Evolutionary conservation across 768 basidiomycete species (phyloP).

Genomic region (Psilocybe cyanescens): DNA sequence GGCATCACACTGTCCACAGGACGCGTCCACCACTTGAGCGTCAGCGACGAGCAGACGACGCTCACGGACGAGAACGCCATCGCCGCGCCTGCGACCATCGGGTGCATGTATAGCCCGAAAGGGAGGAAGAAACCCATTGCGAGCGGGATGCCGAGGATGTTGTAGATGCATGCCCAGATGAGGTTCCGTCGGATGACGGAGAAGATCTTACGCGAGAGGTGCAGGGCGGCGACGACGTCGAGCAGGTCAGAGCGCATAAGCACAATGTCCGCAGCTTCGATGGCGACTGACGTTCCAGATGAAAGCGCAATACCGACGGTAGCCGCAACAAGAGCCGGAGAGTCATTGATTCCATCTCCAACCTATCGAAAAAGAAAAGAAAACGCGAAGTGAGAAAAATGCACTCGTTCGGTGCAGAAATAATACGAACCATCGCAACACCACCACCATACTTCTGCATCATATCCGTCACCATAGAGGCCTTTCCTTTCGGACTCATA

Average conservation of each 20-base stretch:
- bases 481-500: constrained; percentile 97
- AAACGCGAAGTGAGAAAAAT: not conserved
- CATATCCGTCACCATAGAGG: constrained; percentile 78
- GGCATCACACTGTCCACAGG: constrained; percentile 75
- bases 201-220: constrained; percentile 90
- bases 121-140: constrained; percentile 98
- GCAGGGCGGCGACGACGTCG: constrained; percentile 95
- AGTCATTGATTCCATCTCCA: constrained; percentile 99
- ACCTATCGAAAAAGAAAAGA: constrained; percentile 54
- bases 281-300: constrained; percentile 94
- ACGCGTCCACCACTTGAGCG: constrained; percentile 83
- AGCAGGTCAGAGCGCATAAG: constrained; percentile 96
- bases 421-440: constrained; percentile 82
- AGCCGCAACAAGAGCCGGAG: constrained; percentile 94
- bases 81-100: constrained; percentile 98
- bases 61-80: constrained; percentile 99
- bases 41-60: constrained; percentile 89
- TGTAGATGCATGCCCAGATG: constrained; percentile 96
- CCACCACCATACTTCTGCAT: constrained; percentile 72
- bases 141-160: constrained; percentile 90
- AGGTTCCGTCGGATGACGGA: constrained; percentile 90
- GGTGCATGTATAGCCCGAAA: constrained; percentile 89
- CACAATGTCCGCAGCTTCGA: constrained; percentile 98
- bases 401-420: not conserved
- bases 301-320: constrained; percentile 97